phyloP scores from a whole-genome alignment of 768 basidiomycete genomes.

The Mycena kentingensis region DNA sequence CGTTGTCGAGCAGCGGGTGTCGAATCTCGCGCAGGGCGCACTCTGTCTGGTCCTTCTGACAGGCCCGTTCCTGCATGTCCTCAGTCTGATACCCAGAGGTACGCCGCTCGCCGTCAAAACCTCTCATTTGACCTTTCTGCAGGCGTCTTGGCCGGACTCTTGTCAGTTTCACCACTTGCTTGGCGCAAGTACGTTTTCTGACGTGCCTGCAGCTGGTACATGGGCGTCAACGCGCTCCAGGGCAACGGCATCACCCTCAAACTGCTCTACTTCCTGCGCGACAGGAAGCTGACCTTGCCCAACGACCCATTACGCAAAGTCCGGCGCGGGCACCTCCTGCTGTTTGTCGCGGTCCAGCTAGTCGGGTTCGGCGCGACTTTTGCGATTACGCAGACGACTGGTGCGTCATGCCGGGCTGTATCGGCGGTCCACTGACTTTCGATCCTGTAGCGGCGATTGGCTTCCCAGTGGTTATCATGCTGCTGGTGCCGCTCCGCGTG shows the following conservation, averaged over 20 bases:
- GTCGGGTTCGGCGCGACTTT: slow-evolving; percentile 86
- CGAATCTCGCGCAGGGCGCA: slow-evolving; percentile 83
- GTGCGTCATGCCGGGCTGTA: slow-evolving; percentile 41
- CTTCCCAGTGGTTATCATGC: slow-evolving; percentile 86
- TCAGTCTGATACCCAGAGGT: slow-evolving; percentile 78
- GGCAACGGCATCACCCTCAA: slow-evolving; percentile 84
- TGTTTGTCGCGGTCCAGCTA: slow-evolving; percentile 77
- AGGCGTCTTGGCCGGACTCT: slow-evolving; percentile 82
- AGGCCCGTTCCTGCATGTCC: slow-evolving; percentile 78
- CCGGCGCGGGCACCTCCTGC: slow-evolving; percentile 67
- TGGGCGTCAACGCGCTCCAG: slow-evolving; percentile 82
- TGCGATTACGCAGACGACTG: slow-evolving; percentile 87
- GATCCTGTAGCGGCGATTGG: slow-evolving; percentile 77
- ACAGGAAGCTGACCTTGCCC: slow-evolving; percentile 59
- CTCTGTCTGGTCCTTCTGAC: slow-evolving; percentile 79
- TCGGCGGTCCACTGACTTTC: not conserved
- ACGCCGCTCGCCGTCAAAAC: slow-evolving; percentile 16
- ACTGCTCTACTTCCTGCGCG: slow-evolving; percentile 76
- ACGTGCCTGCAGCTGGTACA: slow-evolving; percentile 68
- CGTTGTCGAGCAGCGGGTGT: slow-evolving; percentile 92
- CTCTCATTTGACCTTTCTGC: not conserved
- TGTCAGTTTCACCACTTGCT: slow-evolving; percentile 52
- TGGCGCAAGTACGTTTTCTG: not conserved
- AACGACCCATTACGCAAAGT: slow-evolving; percentile 77
- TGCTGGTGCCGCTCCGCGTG: slow-evolving; percentile 77